A percentile compares a stretch with the other conserved stretches of the same genome.
These are phyloP conservation scores for Phytophthora colocasiae DNA, from an alignment of 352 stramenopile genomes.

Conservation along the genomic window DNA sequence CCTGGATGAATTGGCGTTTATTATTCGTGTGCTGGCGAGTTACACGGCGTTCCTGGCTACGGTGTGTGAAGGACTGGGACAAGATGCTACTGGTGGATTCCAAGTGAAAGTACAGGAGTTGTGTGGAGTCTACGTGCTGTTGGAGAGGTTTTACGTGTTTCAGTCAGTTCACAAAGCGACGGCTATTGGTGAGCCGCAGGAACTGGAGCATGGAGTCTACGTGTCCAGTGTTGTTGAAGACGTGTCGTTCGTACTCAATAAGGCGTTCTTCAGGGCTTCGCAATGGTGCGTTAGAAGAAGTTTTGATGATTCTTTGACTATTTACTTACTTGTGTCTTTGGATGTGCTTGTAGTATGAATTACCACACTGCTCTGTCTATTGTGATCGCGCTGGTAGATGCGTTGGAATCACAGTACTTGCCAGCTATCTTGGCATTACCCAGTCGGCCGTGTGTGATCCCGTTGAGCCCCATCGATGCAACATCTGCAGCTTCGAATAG, in stretches of 20 bases:
- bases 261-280: conserved; percentile 76
- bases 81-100: conserved; percentile 43
- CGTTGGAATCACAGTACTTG: conserved; percentile 82
- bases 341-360: conserved; percentile 54
- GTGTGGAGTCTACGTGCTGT: conserved; percentile 79
- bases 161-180: conserved; percentile 88
- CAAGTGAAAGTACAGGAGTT: conserved; percentile 76
- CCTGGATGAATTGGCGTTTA: conserved; percentile 80
- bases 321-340: conserved; percentile 13
- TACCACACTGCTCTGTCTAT: conserved; percentile 86
- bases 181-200: conserved; percentile 80
- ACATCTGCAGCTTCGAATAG: conserved; percentile 5
- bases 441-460: conserved; percentile 64
- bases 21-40: conserved; percentile 76
- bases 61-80: conserved; percentile 58
- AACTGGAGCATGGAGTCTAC: conserved; percentile 70
- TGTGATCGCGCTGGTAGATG: conserved; percentile 86
- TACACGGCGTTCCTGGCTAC: conserved; percentile 67
- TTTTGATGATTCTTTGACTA: not conserved
- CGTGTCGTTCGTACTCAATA: conserved; percentile 87
- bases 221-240: conserved; percentile 87
- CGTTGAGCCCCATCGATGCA: conserved; percentile 35
- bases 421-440: conserved; percentile 77
- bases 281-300: conserved; percentile 61
- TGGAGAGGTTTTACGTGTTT: conserved; percentile 88